Percentiles rank a stretch among this genome's conserved stretches.
phyloP scores from a whole-genome alignment of 192 early-diverging fungal species.

The Entophlyctis luteolus region DNA sequence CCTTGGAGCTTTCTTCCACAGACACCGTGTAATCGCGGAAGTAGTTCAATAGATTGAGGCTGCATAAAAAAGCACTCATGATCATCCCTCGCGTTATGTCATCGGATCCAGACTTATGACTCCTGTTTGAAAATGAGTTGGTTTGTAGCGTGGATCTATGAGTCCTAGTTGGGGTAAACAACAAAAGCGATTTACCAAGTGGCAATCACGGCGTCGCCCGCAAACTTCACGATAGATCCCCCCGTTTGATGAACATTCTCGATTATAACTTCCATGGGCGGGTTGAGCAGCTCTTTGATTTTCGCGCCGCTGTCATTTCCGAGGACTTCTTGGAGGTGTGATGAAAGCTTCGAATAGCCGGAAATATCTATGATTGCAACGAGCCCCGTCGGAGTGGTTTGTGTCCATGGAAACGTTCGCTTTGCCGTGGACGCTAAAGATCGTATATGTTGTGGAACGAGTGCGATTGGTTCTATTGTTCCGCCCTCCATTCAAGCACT shows the following conservation, averaged over 20 bases:
- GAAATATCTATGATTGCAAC: constrained; percentile 28
- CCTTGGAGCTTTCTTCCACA: background rate
- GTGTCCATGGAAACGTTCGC: background rate
- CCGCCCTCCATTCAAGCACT: background rate
- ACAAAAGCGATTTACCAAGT: background rate
- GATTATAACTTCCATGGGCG: constrained; percentile 23
- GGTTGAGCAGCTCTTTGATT: constrained; percentile 25
- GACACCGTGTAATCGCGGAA: background rate
- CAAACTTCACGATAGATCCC: constrained; percentile 27
- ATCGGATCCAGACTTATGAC: background rate
- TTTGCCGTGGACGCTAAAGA: background rate
- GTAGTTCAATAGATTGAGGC: background rate
- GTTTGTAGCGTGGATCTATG: no score
- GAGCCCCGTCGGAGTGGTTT: background rate
- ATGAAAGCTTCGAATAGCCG: constrained; percentile 22
- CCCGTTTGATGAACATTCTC: constrained; percentile 10
- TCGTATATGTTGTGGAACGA: constrained; percentile 8
- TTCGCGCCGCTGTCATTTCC: constrained; percentile 21
- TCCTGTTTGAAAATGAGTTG: background rate
- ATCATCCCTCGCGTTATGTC: background rate
- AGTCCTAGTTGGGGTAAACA: no score
- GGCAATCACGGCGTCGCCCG: constrained; percentile 27
- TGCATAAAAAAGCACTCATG: background rate
- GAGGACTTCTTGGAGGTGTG: background rate
- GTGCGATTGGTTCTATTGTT: background rate